Evolutionary conservation across 2,329 filamentous ascomycete genomes (phyloP).

Genomic region (Penicillium sp.): DNA sequence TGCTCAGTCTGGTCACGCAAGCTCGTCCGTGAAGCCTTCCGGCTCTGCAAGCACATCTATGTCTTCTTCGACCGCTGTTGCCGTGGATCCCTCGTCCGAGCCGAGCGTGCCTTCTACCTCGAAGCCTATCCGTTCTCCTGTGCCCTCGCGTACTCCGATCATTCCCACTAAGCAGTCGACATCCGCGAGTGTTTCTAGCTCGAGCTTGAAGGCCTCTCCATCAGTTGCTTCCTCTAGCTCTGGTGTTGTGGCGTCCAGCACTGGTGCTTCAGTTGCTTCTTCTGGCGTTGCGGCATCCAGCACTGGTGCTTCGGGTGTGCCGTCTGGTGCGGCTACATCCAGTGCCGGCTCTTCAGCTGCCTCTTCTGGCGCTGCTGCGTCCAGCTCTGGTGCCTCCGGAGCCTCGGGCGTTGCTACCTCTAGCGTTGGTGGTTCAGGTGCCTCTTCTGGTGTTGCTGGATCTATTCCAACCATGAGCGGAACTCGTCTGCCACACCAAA

Average conservation of each 20-base stretch:
- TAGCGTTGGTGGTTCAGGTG: background rate
- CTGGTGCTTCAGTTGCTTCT: background rate
- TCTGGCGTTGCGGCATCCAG: background rate
- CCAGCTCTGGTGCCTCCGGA: background rate
- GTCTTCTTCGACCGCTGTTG: background rate
- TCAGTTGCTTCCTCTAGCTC: constrained; percentile 5
- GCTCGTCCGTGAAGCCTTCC: background rate
- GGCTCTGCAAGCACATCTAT: background rate
- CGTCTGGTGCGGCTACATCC: background rate
- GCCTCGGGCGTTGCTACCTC: background rate
- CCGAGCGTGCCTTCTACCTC: constrained; percentile 4
- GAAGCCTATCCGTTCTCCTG: background rate
- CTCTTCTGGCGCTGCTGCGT: constrained; percentile 1
- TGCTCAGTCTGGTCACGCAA: background rate
- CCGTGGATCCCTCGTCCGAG: constrained; percentile 3
- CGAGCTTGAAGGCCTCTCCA: constrained; percentile 2
- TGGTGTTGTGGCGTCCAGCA: background rate
- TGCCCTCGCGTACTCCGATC: constrained; percentile 1
- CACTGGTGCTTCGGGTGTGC: background rate
- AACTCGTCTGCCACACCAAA: constrained; percentile 1
- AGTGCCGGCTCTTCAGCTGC: background rate
- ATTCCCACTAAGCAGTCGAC: background rate
- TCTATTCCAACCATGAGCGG: background rate
- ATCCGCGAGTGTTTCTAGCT: constrained; percentile 1
- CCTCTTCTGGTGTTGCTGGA: background rate